phyloP scores from a whole-genome alignment of 257 asterid species.

The Cynanchum wilfordii region DNA sequence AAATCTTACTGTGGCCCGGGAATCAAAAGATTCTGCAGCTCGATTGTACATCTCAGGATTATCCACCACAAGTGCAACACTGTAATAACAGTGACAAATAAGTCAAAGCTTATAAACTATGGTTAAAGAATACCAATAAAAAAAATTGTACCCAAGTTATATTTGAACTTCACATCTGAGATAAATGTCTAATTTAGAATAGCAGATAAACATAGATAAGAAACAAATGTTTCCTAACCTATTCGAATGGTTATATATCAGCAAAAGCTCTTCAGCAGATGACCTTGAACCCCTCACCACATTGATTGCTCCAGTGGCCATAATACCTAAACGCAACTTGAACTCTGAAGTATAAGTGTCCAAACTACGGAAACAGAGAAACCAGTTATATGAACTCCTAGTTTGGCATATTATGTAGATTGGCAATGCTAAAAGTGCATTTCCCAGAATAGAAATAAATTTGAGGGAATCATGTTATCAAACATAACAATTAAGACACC shows the following conservation, averaged over 20 bases:
- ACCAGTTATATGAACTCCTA: background rate
- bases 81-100: constrained; percentile 34
- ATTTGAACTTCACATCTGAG: background rate
- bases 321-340: constrained; percentile 55
- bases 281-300: constrained; percentile 96
- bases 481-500: background rate
- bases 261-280: constrained; percentile 79
- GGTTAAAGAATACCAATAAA: background rate
- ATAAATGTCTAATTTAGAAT: background rate
- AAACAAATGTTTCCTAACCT: constrained; percentile 41
- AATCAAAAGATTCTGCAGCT: constrained; percentile 40
- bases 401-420: background rate
- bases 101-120: background rate
- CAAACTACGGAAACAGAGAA: constrained; percentile 11
- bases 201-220: background rate
- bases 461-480: background rate
- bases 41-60: constrained; percentile 58
- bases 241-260: constrained; percentile 83
- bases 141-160: background rate
- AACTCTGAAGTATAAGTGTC: background rate
- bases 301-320: constrained; percentile 91
- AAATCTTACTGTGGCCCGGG: constrained; percentile 55
- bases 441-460: background rate
- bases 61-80: constrained; percentile 83
- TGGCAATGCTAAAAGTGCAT: background rate